Evolutionary conservation across 169 alveolate species (phyloP), one percentile per base, ranked within the genome.

Genomic region (Cryptosporidium viatorum): DNA sequence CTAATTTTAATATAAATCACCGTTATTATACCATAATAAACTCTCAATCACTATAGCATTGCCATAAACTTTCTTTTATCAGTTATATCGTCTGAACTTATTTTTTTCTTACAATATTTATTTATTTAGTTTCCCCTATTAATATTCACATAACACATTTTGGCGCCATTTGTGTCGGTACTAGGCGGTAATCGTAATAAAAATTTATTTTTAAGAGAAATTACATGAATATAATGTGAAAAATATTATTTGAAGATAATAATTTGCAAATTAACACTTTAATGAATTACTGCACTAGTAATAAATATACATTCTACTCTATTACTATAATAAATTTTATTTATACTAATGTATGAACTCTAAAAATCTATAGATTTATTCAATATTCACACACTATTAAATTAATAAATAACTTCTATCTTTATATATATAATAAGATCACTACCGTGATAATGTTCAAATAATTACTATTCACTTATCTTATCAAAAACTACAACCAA

Each of bases 101-200:
- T 7, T 48, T 48, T 48, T 48, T 48, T 14, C 51, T 16, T 12
- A 0, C 18, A 43, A 9, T 43, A 29, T 58, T 58, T 58, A 58
- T 58, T 58, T 58, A 4, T 14, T 29, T 7, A 1, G n/a, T 58
- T 31, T 59, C 69, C 69, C 39, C 69, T 59, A 21, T 21, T 12
- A 14, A 55, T 26, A 59, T 59, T 14, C 69, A 59, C 69, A 59
- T 59, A 59, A 59, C 37, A 59, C 37, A 59, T 3, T 31, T n/a
- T 59, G 69, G 69, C 69, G 69, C 69, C 69, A 48, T 3, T 8
- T 48, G 2, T 14, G 55, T 48, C 23, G 55, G 55, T 48, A 48
- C 55, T 48, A 14, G 21, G 55, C 55, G 55, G 55, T 48, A 48
- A 48, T 5, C 0, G 14, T 14, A 8, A 41, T 4, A 48, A 48